Evolutionary conservation across 768 basidiomycete species (phyloP), one percentile per base, ranked within the genome.

Genomic region (Clathrus columnatus): DNA sequence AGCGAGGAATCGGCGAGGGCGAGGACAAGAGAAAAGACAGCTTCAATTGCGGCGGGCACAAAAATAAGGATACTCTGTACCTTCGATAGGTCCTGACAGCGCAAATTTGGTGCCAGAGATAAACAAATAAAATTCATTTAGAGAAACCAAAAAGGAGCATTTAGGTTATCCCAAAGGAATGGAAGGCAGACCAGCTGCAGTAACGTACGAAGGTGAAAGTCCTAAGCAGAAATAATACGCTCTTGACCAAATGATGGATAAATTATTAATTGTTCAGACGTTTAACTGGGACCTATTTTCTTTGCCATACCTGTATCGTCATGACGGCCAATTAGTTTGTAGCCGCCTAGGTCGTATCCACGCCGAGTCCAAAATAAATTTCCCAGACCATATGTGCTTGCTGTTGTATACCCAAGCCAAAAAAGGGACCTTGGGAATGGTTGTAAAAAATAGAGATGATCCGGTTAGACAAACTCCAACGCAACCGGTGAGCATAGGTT

Each of bases 101-200:
- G 87, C 59, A 91, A 78, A 59, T 81, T 85, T 41, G 84, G 69
- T 56, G 82, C 79, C 32, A 79, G 70, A 27, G 88, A 89, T 59
- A 90, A 72, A 69, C 87, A 91, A 63, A 81, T 70, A 57, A 76
- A 74, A 70, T 68, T 73, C 76, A 76, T 77, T 68, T 70, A 72
- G 45, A 32, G 30, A 48, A 18, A 43, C 10, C 28, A 18, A 54
- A 23, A 32, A 46, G 48, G 28, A 11, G 44, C 54, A 55, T 55
- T 23, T 26, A 47, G 30, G 11, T 44, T 5, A 14, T 32, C 4
- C 30, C 7, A 55, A 55, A 55, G 3, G 54, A 55, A 47, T 55
- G 54, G 54, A 55, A 48, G 10, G 54, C 54, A 55, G 54, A 28
- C 54, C 54, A 17, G 54, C 54, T 55, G 43, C 54, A 47, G 48